These are phyloP conservation scores for Rhodomyrtus tomentosa DNA, from an alignment of 345 rosid species.

Conservation along the genomic window DNA sequence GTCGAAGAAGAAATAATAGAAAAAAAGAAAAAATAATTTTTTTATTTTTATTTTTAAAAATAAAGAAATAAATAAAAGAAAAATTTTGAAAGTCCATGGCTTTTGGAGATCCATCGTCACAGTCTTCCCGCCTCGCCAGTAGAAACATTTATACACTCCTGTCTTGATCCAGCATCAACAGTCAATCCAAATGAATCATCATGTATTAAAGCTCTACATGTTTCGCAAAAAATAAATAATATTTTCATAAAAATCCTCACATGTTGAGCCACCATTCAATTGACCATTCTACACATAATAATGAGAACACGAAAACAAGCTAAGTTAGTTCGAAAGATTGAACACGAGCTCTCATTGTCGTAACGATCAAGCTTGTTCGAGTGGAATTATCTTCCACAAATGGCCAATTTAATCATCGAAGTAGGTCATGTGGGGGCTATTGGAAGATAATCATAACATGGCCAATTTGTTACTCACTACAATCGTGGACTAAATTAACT, in stretches of 20 bases:
- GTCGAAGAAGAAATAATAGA: too few species aligned
- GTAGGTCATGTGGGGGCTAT: neutral
- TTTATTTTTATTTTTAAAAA: too few species aligned
- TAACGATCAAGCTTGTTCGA: neutral
- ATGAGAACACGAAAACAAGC: neutral
- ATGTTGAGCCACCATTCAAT: neutral
- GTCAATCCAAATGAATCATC: neutral
- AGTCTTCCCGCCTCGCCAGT: neutral
- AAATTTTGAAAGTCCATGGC: too few species aligned
- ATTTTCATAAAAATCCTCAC: neutral
- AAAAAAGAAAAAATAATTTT: too few species aligned
- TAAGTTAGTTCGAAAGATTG: neutral
- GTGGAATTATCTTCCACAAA: neutral
- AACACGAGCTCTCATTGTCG: neutral
- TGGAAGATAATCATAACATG: neutral
- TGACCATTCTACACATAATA: neutral
- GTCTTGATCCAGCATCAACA: neutral
- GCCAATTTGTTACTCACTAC: neutral
- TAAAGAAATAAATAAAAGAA: too few species aligned
- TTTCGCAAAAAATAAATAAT: neutral
- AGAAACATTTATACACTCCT: neutral
- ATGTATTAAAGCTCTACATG: neutral
- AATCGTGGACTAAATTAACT: neutral
- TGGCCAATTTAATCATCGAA: neutral
- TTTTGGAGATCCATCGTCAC: too few species aligned